A percentile compares a stretch with the other conserved stretches of the same genome.
Conservation (phyloP, 257 asterid genomes). For the Fraxinus excelsior region DNA sequence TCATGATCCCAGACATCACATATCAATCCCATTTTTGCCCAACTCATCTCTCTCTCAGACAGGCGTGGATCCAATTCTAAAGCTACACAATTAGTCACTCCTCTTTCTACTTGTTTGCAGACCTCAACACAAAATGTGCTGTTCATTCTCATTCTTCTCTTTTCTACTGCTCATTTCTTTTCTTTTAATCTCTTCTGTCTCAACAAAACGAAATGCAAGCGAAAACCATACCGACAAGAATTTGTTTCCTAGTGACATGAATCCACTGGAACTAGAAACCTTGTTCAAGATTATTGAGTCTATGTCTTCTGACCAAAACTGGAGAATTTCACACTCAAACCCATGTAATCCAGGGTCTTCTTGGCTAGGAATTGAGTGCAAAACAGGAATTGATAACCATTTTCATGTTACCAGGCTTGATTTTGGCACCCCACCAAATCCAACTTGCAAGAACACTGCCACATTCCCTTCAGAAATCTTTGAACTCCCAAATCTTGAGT, state of each 20-base stretch:
- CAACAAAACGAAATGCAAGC: constrained; percentile 26
- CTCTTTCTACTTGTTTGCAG: constrained; percentile 12
- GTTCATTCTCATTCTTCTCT: constrained; percentile 37
- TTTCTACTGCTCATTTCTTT: constrained; percentile 30
- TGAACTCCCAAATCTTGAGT: constrained; percentile 57
- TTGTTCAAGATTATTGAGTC: constrained; percentile 75
- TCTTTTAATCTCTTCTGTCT: constrained; percentile 19
- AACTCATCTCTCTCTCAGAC: constrained; percentile 34
- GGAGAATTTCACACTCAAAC: constrained; percentile 67
- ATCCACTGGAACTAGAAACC: constrained; percentile 57
- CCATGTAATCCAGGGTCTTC: constrained; percentile 71
- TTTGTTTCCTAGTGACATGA: constrained; percentile 40
- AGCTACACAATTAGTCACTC: constrained; percentile 1
- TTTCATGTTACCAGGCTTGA: constrained; percentile 72
- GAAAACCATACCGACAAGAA: constrained; percentile 17
- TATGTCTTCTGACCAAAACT: constrained; percentile 54
- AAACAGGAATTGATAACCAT: constrained; percentile 30
- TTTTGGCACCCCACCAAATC: constrained; percentile 73
- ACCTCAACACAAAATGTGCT: constrained; percentile 36
- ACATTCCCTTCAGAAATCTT: constrained; percentile 71
- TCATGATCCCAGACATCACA: constrained; percentile 55
- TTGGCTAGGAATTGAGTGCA: constrained; percentile 82
- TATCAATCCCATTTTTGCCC: constrained; percentile 59
- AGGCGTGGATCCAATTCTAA: constrained; percentile 19
- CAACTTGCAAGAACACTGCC: constrained; percentile 69